Evolutionary conservation across 1,284 basidiomycete genomes (phyloP).

Genomic region (Amylostereum chailletii): DNA sequence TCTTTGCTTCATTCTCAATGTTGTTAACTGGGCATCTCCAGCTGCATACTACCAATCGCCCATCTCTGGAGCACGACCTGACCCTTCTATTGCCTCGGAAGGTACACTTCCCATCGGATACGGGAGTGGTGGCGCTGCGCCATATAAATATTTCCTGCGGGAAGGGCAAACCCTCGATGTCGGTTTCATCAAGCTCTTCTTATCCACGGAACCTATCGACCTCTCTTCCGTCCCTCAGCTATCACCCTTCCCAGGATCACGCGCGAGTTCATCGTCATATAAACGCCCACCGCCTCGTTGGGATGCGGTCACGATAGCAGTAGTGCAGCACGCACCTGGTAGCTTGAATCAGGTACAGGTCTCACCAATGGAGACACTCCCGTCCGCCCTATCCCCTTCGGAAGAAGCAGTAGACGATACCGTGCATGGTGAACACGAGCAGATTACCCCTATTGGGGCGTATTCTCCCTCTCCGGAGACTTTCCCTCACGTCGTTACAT

Average conservation of each 20-base stretch:
- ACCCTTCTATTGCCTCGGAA: background rate
- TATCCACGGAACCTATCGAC: background rate
- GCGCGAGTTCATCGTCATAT: background rate
- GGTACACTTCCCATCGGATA: background rate
- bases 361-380: too few relatives aligned
- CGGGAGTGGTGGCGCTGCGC: background rate
- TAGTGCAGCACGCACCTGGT: background rate
- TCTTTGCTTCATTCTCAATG: background rate
- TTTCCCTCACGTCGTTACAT: too few relatives aligned
- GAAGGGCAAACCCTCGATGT: background rate
- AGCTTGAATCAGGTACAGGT: too few relatives aligned
- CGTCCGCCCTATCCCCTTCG: too few relatives aligned
- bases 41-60: background rate
- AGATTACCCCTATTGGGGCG: too few relatives aligned
- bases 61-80: background rate
- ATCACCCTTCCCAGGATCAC: background rate
- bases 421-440: too few relatives aligned
- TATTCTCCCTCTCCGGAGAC: too few relatives aligned
- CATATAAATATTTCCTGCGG: background rate
- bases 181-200: background rate
- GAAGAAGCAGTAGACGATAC: too few relatives aligned
- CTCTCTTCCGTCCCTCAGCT: background rate
- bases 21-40: background rate
- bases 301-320: background rate
- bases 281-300: background rate